Evolutionary conservation across 163 green algal genomes (phyloP), one percentile per base, ranked within the genome.

Genomic region (Chlamydomonas reinhardtii): DNA sequence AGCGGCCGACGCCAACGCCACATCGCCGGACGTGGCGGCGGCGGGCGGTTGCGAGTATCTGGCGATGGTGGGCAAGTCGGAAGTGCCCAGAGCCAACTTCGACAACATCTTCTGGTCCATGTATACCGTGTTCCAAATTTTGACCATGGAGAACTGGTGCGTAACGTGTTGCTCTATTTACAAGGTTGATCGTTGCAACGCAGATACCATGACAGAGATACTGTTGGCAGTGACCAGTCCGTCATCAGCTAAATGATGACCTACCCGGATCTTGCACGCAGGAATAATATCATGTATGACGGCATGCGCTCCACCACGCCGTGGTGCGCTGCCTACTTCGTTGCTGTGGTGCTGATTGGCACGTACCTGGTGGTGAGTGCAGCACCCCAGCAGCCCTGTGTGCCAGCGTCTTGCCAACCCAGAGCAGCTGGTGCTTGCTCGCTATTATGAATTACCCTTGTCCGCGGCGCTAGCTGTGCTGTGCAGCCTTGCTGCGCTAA

Each of bases 291-390:
- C 27, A 94, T 94, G 89, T 84, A 82, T 61, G 35, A 94, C 39
- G 39, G 74, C 64, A 94, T 96, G 90, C 73, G 81, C 14, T 74
- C 80, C 15, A 90, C 89, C 0, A 88, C 73, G 2, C 64, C 89
- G 20, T 86, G 75, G 52, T 77, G 84, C 14, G 84, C 84, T 2
- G 29, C 96, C 15, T 97, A 94, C 91, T 97, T 95, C 74, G 73
- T 96, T 34, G 73, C 85, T 19, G 71, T 94, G 14, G 89, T 96
- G 22, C 43, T 95, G 20, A 73, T 97, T 4, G 94, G 94, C 65
- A 95, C 92, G 61, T 96, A 95, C 92, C 91, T 96, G 52, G 82
- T 96, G 4, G 90, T 97, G 39, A 96, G 48, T 17, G 48, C 48
- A 14, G 11, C 12, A 1, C 43, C 43, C 43, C 43, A 6, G 43